A percentile compares a stretch with the other conserved stretches of the same genome.
These are phyloP conservation scores for Zoysia japonica DNA, from an alignment of 176 grass and related monocot species.

Conservation along the genomic window DNA sequence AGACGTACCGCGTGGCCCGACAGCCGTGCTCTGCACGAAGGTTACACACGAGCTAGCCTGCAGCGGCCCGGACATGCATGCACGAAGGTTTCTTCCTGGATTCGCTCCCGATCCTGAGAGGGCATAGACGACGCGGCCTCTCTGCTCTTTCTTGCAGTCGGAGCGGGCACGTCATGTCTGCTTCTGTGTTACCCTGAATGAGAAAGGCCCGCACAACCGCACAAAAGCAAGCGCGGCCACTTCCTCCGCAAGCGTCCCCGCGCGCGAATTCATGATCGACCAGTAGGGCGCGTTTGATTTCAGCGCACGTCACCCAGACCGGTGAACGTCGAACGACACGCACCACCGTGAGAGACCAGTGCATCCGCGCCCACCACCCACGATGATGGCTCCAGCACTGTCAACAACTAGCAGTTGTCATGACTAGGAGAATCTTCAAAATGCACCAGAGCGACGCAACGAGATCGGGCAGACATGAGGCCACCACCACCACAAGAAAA, in stretches of 20 bases:
- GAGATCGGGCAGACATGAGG: not conserved
- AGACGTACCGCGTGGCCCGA: no score
- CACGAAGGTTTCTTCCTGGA: no score
- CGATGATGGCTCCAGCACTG: not conserved
- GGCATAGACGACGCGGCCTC: no score
- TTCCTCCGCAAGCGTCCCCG: no score
- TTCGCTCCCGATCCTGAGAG: no score
- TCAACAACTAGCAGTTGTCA: not conserved
- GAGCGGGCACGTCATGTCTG: no score
- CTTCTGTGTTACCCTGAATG: not conserved
- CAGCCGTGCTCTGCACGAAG: no score
- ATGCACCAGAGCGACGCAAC: not conserved
- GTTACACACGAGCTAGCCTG: no score
- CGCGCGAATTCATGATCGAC: not conserved
- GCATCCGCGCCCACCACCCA: not conserved
- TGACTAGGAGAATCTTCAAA: not conserved
- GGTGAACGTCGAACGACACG: not conserved
- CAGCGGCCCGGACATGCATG: no score
- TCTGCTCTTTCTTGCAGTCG: no score
- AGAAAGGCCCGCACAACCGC: not conserved
- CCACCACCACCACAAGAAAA: not conserved
- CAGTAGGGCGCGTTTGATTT: constrained; percentile 27
- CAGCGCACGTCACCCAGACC: constrained; percentile 17
- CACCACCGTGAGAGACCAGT: not conserved
- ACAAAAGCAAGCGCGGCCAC: not conserved